Percentiles rank a stretch among this genome's conserved stretches.
Evolutionary conservation across 2,329 filamentous ascomycete genomes (phyloP).

Genomic region (Zarea fungicola): DNA sequence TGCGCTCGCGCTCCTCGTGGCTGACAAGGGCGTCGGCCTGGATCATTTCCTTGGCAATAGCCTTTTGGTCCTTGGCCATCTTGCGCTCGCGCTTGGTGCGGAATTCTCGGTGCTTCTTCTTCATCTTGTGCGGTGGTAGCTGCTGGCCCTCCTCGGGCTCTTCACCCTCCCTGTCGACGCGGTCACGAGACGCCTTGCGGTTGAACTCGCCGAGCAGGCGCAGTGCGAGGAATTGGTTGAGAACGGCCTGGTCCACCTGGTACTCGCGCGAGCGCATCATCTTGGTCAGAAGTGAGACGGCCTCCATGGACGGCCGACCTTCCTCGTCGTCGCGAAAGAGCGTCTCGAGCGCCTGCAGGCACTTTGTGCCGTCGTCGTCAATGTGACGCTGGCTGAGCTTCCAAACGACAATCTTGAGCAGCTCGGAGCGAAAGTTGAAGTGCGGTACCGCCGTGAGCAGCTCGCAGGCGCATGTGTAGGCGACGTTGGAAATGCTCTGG

Average conservation of each 20-base stretch:
- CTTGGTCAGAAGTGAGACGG: conserved; percentile 76
- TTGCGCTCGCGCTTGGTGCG: conserved; percentile 86
- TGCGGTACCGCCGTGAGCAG: conserved; percentile 80
- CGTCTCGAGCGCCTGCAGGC: conserved; percentile 70
- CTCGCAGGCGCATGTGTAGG: conserved; percentile 79
- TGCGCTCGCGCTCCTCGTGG: conserved; percentile 86
- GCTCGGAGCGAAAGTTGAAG: conserved; percentile 90
- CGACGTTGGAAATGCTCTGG: conserved; percentile 61
- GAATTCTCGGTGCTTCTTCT: conserved; percentile 75
- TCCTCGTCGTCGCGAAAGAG: conserved; percentile 86
- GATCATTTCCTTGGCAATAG: conserved; percentile 86
- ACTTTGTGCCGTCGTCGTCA: conserved; percentile 73
- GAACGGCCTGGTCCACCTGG: conserved; percentile 72
- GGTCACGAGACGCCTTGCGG: conserved; percentile 73
- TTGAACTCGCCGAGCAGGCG: conserved; percentile 84
- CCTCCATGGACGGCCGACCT: conserved; percentile 80
- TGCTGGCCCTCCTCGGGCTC: conserved; percentile 17
- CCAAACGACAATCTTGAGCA: conserved; percentile 80
- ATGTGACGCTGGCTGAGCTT: conserved; percentile 70
- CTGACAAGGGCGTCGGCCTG: conserved; percentile 86
- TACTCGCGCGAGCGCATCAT: conserved; percentile 93
- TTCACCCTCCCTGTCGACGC: conserved; percentile 52
- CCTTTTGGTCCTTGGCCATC: conserved; percentile 75
- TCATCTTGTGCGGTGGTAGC: conserved; percentile 45
- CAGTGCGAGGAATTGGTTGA: conserved; percentile 88